These are phyloP conservation scores for Dendrobium nobile DNA, from an alignment of 106 monocot species.

Conservation along the genomic window DNA sequence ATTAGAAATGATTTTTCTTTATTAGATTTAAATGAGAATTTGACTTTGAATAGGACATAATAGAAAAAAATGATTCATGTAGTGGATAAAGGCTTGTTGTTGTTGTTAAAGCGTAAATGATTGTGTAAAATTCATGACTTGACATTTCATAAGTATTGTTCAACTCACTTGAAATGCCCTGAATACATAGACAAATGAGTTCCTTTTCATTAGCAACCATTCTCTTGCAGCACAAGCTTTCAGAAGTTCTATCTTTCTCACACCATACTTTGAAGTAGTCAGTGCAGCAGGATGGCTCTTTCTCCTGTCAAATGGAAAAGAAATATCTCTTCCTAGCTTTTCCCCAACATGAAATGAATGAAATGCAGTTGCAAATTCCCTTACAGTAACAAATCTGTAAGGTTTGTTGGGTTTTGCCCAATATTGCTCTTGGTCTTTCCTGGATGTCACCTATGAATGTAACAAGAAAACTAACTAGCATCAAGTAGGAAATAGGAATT, in stretches of 20 bases:
- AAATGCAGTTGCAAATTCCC: slow-evolving; percentile 34
- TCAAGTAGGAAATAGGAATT: background rate
- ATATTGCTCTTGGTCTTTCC: slow-evolving; percentile 43
- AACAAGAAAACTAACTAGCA: background rate
- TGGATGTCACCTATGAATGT: slow-evolving; percentile 36
- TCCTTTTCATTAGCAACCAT: slow-evolving; percentile 41
- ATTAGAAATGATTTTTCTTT: background rate
- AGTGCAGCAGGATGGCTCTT: slow-evolving; percentile 42
- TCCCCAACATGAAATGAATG: slow-evolving; percentile 30
- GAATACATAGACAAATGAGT: slow-evolving; percentile 50
- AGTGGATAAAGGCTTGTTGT: too few relatives aligned
- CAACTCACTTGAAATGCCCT: slow-evolving; percentile 33
- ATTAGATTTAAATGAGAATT: too few relatives aligned
- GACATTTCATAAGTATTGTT: background rate
- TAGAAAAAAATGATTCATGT: too few relatives aligned
- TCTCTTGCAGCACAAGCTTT: slow-evolving; percentile 35
- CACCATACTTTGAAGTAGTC: slow-evolving; percentile 30
- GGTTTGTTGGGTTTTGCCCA: slow-evolving; percentile 24
- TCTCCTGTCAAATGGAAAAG: slow-evolving; percentile 23
- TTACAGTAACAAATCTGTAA: slow-evolving; percentile 22
- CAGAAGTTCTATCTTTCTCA: slow-evolving; percentile 23
- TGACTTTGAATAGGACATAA: too few relatives aligned
- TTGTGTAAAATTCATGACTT: background rate
- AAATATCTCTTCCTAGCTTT: slow-evolving; percentile 21
- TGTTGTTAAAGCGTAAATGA: background rate